A percentile compares a stretch with the other conserved stretches of the same genome.
These are phyloP conservation scores for Thermothielavioides terrestris DNA, from an alignment of 495 filamentous ascomycete species.

Conservation along the genomic window DNA sequence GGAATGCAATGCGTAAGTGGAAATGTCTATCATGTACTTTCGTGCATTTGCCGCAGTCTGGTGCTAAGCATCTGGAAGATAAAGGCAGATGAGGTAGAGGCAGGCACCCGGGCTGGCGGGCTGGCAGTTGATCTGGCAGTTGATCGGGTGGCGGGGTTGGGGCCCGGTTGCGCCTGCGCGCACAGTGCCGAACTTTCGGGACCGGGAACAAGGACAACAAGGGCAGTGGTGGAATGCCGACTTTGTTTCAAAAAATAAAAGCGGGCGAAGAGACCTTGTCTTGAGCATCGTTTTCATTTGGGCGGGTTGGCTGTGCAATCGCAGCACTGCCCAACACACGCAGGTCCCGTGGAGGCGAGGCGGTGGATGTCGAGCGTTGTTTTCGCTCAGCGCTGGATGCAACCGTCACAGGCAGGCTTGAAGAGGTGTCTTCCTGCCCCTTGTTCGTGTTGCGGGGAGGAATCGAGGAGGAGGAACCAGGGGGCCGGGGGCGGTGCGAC, in stretches of 20 bases:
- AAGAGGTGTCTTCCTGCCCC: neutral
- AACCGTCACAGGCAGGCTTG: neutral
- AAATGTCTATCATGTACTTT: conserved; percentile 5
- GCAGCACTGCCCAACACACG: conserved; percentile 1
- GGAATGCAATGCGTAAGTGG: conserved; percentile 17
- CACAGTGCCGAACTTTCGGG: conserved; percentile 30
- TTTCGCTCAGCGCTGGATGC: neutral
- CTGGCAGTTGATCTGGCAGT: neutral
- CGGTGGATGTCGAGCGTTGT: conserved; percentile 11
- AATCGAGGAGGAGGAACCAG: conserved; percentile 13
- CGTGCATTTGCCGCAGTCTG: neutral
- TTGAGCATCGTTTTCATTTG: conserved; percentile 38
- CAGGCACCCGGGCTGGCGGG: neutral
- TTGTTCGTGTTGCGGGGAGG: conserved; percentile 13
- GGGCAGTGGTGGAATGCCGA: neutral
- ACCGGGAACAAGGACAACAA: neutral
- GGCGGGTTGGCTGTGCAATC: conserved; percentile 9
- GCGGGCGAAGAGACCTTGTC: conserved; percentile 49
- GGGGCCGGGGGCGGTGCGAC: conserved; percentile 15
- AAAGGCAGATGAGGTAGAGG: neutral
- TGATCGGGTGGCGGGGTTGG: conserved; percentile 22
- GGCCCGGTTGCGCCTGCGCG: conserved; percentile 10
- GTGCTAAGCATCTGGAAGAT: no score
- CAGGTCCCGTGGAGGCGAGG: no score
- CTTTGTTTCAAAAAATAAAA: conserved; percentile 16